phyloP scores from a whole-genome alignment of 352 stramenopile genomes.

The Globisporangium spinosum region DNA sequence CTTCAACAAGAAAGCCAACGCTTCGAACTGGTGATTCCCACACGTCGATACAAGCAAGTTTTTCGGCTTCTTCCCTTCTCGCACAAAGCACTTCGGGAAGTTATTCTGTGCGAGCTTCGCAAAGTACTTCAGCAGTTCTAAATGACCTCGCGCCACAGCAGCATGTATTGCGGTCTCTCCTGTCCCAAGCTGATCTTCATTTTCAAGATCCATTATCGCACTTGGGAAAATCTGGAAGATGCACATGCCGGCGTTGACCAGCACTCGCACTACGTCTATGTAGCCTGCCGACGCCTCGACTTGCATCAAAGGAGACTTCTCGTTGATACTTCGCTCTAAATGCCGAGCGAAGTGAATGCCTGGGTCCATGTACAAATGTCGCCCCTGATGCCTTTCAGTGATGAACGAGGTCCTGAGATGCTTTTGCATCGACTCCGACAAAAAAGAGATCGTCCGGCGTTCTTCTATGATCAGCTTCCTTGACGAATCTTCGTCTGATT shows the following conservation, averaged over 20 bases:
- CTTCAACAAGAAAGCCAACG: conserved; percentile 41
- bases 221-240: conserved; percentile 23
- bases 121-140: conserved; percentile 42
- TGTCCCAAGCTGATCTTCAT: conserved; percentile 3
- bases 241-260: conserved; percentile 45
- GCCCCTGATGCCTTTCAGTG: background rate
- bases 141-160: conserved; percentile 42
- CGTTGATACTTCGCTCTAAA: conserved; percentile 46
- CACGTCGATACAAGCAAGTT: conserved; percentile 52
- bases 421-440: conserved; percentile 27
- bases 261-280: conserved; percentile 26
- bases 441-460: conserved; percentile 5
- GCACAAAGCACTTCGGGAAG: conserved; percentile 41
- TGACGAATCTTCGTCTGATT: background rate
- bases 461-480: background rate
- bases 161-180: conserved; percentile 47
- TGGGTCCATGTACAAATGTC: background rate
- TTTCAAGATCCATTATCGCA: background rate
- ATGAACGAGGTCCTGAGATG: conserved; percentile 16
- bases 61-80: conserved; percentile 32
- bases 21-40: conserved; percentile 25
- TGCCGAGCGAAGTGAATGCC: conserved; percentile 36
- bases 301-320: conserved; percentile 35
- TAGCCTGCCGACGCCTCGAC: conserved; percentile 36
- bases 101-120: conserved; percentile 37